Conservation (phyloP, 345 rosid genomes). For the Orychophragmus violaceus region DNA sequence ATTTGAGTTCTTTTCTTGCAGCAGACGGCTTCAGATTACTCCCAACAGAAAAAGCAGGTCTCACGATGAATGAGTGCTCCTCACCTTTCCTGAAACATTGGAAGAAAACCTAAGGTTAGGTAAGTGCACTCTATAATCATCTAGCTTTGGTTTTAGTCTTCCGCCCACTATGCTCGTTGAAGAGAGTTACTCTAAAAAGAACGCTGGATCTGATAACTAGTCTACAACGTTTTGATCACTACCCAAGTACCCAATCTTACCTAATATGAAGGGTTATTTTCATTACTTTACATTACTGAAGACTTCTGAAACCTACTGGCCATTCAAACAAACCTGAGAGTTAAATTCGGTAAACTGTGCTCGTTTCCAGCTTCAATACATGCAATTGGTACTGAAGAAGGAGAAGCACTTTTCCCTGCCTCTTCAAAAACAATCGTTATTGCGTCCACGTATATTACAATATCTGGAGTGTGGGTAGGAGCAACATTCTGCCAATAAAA, state of each 20-base stretch:
- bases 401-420: slow-evolving; percentile 64
- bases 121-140: slow-evolving; percentile 13
- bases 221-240: neutral
- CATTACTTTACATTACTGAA: neutral
- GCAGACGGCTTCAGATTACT: slow-evolving; percentile 45
- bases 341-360: slow-evolving; percentile 73
- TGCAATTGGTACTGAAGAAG: slow-evolving; percentile 80
- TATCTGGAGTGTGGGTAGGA: slow-evolving; percentile 63
- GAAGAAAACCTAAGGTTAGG: slow-evolving; percentile 6
- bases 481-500: slow-evolving; percentile 68
- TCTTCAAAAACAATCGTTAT: slow-evolving; percentile 84
- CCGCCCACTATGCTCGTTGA: neutral
- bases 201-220: neutral
- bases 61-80: slow-evolving; percentile 91
- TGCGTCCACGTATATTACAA: slow-evolving; percentile 80
- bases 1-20: slow-evolving; percentile 40
- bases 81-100: slow-evolving; percentile 77
- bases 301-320: slow-evolving; percentile 9
- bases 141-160: neutral
- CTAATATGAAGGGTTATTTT: neutral
- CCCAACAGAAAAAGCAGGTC: slow-evolving; percentile 58
- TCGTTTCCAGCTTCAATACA: slow-evolving; percentile 89
- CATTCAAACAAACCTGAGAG: slow-evolving; percentile 47
- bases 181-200: no score
- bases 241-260: slow-evolving; percentile 8